phyloP scores from a whole-genome alignment of 2,329 filamentous ascomycete genomes.

The Fusarium nodosum region DNA sequence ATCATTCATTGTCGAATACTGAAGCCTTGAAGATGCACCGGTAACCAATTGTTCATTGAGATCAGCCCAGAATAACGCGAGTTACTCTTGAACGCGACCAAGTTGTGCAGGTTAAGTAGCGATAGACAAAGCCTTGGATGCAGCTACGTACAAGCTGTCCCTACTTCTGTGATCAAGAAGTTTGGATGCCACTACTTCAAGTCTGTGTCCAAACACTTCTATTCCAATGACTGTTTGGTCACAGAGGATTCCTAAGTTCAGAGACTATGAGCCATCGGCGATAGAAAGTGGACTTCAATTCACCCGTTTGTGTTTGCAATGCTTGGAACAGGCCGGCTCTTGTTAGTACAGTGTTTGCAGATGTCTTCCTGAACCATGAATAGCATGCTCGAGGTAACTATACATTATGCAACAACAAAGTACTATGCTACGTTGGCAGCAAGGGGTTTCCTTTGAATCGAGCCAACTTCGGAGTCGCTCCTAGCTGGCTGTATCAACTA shows the following conservation, averaged over 20 bases:
- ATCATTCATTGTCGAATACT: background rate
- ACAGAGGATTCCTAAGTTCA: background rate
- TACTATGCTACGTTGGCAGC: background rate
- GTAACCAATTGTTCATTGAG: background rate
- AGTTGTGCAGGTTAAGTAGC: background rate
- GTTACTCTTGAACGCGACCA: background rate
- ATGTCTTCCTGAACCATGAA: background rate
- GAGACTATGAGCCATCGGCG: background rate
- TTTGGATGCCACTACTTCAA: background rate
- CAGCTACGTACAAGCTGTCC: background rate
- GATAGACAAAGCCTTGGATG: background rate
- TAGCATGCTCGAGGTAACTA: background rate
- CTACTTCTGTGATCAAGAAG: background rate
- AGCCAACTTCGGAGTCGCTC: background rate
- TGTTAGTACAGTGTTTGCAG: background rate
- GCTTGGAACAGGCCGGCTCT: background rate
- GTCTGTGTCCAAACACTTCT: background rate
- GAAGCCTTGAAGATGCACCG: background rate
- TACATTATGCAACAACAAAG: background rate
- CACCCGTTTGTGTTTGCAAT: background rate
- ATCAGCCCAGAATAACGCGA: background rate
- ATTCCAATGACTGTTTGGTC: background rate
- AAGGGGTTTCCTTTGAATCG: background rate
- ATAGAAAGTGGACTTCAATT: background rate
- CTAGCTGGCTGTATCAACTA: too few relatives aligned